Percentiles rank a stretch among this genome's conserved stretches.
Evolutionary conservation across 768 basidiomycete genomes (phyloP).

Genomic region (Mycena galopus): DNA sequence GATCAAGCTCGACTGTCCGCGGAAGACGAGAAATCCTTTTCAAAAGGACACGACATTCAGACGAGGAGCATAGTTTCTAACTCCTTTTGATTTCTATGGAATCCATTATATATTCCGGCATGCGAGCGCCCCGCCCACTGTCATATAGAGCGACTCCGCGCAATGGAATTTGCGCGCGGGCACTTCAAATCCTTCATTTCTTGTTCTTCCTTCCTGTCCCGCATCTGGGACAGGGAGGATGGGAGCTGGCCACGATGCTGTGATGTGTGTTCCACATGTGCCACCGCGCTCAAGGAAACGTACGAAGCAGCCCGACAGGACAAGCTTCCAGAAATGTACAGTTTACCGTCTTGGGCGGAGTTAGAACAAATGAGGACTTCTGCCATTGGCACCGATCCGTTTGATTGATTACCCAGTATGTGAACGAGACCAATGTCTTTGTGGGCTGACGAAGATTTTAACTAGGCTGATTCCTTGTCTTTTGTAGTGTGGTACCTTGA

Average conservation of each 20-base stretch:
- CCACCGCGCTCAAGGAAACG: neutral
- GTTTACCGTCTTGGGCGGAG: conserved; percentile 7
- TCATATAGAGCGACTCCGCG: neutral
- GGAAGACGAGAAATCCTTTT: neutral
- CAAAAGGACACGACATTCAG: neutral
- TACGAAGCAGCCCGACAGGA: conserved; percentile 1
- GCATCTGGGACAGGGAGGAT: neutral
- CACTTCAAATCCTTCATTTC: no score
- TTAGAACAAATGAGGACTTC: conserved; percentile 1
- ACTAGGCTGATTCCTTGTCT: no score
- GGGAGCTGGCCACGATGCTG: neutral
- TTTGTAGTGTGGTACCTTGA: no score
- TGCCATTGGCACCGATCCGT: neutral
- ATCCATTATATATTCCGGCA: neutral
- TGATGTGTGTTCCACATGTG: neutral
- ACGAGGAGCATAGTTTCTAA: neutral
- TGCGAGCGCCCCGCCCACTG: neutral
- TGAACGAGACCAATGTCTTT: no score
- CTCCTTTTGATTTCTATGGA: neutral
- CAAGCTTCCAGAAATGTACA: conserved; percentile 19
- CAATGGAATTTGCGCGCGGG: neutral
- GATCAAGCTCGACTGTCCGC: neutral
- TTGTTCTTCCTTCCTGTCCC: neutral
- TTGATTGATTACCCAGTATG: neutral
- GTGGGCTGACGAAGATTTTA: no score